phyloP scores from a whole-genome alignment of 768 basidiomycete species.

The Naganishia friedmannii region DNA sequence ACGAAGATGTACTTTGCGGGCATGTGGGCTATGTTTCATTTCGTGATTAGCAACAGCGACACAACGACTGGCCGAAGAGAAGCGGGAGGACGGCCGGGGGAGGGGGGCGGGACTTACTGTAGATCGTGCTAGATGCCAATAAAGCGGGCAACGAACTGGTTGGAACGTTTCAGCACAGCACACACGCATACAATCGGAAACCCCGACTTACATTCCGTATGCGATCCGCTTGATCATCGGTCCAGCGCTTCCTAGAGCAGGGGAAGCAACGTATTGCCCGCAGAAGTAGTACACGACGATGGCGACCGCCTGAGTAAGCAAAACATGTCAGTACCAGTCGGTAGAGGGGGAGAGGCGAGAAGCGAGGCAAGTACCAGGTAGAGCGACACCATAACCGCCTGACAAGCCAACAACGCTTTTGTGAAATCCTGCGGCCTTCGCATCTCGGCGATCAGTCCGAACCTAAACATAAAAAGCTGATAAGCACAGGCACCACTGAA shows the following conservation, averaged over 20 bases:
- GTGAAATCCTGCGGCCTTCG: slow-evolving; percentile 47
- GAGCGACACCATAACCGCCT: slow-evolving; percentile 23
- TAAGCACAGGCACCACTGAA: not conserved
- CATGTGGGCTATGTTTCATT: not conserved
- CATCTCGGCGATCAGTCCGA: slow-evolving; percentile 50
- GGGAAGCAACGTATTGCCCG: slow-evolving; percentile 47
- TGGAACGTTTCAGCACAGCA: slow-evolving; percentile 35
- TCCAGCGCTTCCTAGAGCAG: slow-evolving; percentile 48
- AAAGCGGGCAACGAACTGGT: slow-evolving; percentile 42
- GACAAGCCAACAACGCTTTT: slow-evolving; percentile 41
- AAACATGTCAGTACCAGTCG: not conserved
- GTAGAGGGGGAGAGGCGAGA: not conserved
- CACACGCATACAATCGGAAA: no score
- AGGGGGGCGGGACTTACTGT: slow-evolving; percentile 1
- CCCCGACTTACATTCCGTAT: slow-evolving; percentile 32
- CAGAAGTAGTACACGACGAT: slow-evolving; percentile 33
- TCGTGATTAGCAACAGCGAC: no score
- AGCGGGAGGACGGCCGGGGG: no score
- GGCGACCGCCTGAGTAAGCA: slow-evolving; percentile 5
- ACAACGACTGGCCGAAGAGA: not conserved
- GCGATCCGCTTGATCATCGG: slow-evolving; percentile 43
- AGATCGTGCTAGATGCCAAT: slow-evolving; percentile 29
- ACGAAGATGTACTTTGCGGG: slow-evolving; percentile 33
- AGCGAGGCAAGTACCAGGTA: slow-evolving; percentile 24
- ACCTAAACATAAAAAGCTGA: slow-evolving; percentile 26